Conservation (phyloP, 768 basidiomycete species). For the Postia placenta region DNA sequence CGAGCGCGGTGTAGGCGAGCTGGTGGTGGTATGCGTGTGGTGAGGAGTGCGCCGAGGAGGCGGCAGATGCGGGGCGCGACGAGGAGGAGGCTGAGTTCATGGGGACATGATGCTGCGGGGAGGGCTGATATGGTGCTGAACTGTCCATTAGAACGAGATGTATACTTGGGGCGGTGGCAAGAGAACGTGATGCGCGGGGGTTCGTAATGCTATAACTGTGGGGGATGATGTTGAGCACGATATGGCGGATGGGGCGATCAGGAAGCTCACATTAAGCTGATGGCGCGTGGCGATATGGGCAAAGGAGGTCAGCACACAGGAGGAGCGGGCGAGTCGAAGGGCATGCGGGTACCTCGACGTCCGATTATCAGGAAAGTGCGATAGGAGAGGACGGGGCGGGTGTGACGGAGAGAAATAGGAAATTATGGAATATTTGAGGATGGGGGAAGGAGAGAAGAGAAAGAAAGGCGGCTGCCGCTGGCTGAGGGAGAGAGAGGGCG, state of each 20-base stretch:
- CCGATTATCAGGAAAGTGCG: neutral
- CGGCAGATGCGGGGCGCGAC: conserved; percentile 1
- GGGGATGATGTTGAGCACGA: neutral
- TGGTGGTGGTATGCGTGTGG: conserved; percentile 3
- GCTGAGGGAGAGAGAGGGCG: neutral
- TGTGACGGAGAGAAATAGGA: neutral
- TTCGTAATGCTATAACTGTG: conserved; percentile 5
- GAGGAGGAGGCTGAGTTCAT: neutral
- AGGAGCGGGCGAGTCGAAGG: neutral
- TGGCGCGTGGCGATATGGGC: neutral
- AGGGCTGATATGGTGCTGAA: conserved; percentile 5
- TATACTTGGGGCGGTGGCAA: conserved; percentile 2
- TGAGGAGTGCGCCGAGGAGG: conserved; percentile 4
- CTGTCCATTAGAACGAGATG: conserved; percentile 9
- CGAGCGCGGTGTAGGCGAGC: neutral
- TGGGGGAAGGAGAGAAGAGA: too few relatives aligned
- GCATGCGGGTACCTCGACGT: neutral
- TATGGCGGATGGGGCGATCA: neutral
- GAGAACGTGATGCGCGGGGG: conserved; percentile 5
- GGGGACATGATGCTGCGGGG: conserved; percentile 4
- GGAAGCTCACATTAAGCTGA: conserved; percentile 2
- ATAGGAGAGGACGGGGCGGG: neutral
- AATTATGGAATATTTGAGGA: neutral
- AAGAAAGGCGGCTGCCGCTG: neutral
- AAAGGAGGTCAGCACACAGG: neutral